Evolutionary conservation across 768 basidiomycete species (phyloP).

Genomic region (Lentinula edodes): DNA sequence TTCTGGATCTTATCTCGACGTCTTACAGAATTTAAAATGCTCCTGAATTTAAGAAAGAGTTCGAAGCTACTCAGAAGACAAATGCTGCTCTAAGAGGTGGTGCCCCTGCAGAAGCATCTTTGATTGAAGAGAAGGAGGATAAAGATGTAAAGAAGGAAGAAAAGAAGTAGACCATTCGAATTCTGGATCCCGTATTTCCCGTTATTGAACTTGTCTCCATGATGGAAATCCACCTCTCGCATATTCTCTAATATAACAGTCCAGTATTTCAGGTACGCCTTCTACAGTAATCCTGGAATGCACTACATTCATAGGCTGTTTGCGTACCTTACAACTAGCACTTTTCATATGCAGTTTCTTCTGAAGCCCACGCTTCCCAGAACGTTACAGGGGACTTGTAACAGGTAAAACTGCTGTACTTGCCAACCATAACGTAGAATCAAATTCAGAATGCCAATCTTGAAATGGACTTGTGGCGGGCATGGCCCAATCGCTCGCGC

Average conservation of each 20-base stretch:
- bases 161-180: conserved; percentile 17
- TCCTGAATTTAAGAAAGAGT: conserved; percentile 79
- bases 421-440: too few species aligned
- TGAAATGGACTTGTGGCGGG: too few species aligned
- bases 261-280: not conserved
- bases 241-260: not conserved
- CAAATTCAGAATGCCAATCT: too few species aligned
- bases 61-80: conserved; percentile 76
- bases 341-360: conserved; percentile 37
- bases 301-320: conserved; percentile 8
- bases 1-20: not conserved
- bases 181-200: not conserved
- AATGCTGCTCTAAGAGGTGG: conserved; percentile 43
- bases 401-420: too few species aligned
- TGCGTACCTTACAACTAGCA: conserved; percentile 4
- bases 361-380: conserved; percentile 73
- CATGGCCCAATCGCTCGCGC: too few species aligned
- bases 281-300: not conserved
- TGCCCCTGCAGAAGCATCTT: conserved; percentile 12
- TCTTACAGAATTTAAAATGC: conserved; percentile 56
- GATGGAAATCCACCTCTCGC: not conserved
- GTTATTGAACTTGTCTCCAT: not conserved
- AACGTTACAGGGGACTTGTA: conserved; percentile 53
- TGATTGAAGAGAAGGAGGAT: conserved; percentile 25
- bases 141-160: conserved; percentile 22